These are phyloP conservation scores for Botrytis deweyae DNA, from an alignment of 2,329 filamentous ascomycete genomes.

Conservation along the genomic window DNA sequence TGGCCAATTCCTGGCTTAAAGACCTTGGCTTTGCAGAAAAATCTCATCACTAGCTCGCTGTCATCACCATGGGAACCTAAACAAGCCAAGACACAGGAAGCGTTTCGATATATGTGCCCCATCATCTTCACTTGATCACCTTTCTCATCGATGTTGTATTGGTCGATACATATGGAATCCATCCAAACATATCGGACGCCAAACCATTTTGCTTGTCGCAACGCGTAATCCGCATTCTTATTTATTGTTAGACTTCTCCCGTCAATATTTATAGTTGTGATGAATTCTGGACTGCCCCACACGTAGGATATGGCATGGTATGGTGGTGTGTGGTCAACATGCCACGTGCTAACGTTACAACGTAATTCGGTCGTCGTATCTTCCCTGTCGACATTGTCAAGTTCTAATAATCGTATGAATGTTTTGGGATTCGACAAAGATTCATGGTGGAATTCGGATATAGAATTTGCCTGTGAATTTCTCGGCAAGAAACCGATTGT, in stretches of 20 bases:
- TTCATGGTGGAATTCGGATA: neutral
- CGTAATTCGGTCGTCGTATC: neutral
- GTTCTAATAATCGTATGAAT: neutral
- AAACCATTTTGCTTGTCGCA: neutral
- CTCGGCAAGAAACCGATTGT: neutral
- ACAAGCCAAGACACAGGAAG: neutral
- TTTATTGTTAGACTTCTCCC: neutral
- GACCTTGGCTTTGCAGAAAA: neutral
- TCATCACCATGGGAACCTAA: neutral
- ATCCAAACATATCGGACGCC: neutral
- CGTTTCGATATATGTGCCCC: neutral
- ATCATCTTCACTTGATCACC: neutral
- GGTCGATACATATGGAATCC: conserved; percentile 4
- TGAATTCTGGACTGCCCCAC: neutral
- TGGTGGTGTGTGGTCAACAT: neutral
- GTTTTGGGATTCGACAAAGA: neutral
- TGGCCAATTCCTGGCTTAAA: neutral
- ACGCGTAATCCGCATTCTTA: neutral
- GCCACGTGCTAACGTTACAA: neutral
- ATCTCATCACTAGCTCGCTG: neutral
- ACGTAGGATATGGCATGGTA: neutral
- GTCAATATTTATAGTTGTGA: neutral
- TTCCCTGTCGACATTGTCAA: neutral
- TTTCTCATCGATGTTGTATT: neutral
- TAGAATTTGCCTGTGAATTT: neutral